Conservation (phyloP, 148 eudicot genomes). For the Amaranthus palmeri region DNA sequence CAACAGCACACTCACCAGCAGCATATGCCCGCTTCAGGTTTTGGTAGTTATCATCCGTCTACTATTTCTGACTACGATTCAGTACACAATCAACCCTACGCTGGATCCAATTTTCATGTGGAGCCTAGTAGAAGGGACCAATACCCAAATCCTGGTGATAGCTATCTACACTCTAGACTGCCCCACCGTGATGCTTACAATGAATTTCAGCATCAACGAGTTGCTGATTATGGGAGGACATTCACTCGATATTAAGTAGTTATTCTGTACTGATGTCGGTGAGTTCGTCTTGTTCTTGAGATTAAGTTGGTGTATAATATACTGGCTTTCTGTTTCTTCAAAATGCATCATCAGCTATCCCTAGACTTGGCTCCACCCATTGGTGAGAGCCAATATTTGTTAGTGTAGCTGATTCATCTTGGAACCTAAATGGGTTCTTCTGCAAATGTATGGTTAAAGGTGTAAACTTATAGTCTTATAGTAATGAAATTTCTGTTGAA, state of each 20-base stretch:
- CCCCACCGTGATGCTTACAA: conserved; percentile 33
- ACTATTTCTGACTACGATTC: conserved; percentile 52
- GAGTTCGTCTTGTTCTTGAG: conserved; percentile 37
- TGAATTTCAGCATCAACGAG: conserved; percentile 66
- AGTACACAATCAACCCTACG: conserved; percentile 37
- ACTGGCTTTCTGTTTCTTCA: background rate
- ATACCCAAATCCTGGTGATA: conserved; percentile 42
- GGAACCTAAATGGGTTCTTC: background rate
- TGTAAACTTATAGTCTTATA: conserved; percentile 7
- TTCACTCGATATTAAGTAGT: conserved; percentile 55
- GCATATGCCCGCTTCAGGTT: conserved; percentile 45
- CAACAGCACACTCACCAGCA: conserved; percentile 44
- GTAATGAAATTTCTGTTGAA: background rate
- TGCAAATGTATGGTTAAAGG: conserved; percentile 8
- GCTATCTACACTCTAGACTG: conserved; percentile 52
- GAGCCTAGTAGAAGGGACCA: conserved; percentile 49
- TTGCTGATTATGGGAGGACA: conserved; percentile 61
- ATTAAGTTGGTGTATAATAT: conserved; percentile 13
- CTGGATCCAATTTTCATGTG: conserved; percentile 41
- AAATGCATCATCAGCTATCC: background rate
- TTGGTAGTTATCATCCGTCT: conserved; percentile 55
- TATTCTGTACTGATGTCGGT: conserved; percentile 32
- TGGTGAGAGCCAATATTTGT: conserved; percentile 11
- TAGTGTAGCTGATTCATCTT: conserved; percentile 5
- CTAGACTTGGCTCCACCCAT: conserved; percentile 12